These are phyloP conservation scores for Coemansia sp. DNA, from an alignment of 192 early-diverging fungal species.

Conservation along the genomic window DNA sequence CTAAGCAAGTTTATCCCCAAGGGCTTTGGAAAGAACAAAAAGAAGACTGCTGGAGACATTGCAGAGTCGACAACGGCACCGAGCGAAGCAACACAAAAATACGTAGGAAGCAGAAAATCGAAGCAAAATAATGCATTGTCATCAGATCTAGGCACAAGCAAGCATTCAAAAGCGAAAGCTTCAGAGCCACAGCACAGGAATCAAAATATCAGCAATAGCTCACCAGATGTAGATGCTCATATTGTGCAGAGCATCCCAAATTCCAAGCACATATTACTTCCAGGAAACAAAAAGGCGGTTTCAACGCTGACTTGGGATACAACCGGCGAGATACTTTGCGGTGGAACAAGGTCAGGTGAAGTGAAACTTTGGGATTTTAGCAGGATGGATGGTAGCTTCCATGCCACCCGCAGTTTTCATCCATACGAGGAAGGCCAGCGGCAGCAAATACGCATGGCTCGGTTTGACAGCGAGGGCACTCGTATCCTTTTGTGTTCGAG, in stretches of 20 bases:
- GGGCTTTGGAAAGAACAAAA: conserved; percentile 55
- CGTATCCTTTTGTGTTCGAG: conserved; percentile 74
- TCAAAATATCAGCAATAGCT: background rate
- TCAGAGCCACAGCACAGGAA: background rate
- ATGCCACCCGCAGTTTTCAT: conserved; percentile 77
- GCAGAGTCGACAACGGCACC: background rate
- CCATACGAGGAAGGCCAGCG: conserved; percentile 61
- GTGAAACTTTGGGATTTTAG: conserved; percentile 93
- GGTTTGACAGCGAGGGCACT: conserved; percentile 74
- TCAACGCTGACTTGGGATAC: conserved; percentile 83
- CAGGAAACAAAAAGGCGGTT: conserved; percentile 23
- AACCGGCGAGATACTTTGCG: conserved; percentile 71
- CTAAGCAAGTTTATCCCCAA: conserved; percentile 51
- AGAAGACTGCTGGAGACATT: conserved; percentile 8
- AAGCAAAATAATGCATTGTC: background rate
- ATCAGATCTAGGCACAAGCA: background rate
- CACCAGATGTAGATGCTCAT: background rate
- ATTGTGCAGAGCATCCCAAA: background rate
- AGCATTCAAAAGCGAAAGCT: background rate
- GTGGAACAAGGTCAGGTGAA: conserved; percentile 78
- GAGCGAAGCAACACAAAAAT: background rate
- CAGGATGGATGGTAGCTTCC: conserved; percentile 74
- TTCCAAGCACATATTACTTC: background rate
- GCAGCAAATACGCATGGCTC: conserved; percentile 80
- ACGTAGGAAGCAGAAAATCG: background rate